Base-by-base conservation (phyloP, 352 stramenopile genomes). In the Globisporangium paddicum region DNA sequence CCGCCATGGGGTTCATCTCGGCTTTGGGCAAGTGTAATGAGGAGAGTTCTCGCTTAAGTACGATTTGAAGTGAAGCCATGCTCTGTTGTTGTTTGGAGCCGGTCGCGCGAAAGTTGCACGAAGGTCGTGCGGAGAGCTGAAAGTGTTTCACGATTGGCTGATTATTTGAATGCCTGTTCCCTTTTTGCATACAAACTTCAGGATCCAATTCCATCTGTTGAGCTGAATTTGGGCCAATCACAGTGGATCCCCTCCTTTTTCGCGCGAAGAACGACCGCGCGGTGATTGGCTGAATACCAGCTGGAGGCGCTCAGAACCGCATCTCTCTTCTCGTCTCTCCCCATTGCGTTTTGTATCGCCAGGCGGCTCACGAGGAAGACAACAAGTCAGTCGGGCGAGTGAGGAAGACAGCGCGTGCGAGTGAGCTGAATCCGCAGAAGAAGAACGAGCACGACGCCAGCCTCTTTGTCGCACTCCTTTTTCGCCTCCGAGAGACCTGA, bases 281-380 rank as follows among this genome's bases (percentile, higher is more conserved):
- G 14, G 3, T 42, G 37, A 42, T 42, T 42, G 37, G 37, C 37
- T 42, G 37, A 47, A 23, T 26, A 28, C 28, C n/a, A 23, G 41
- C 41, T 47, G n/a, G 18, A 2, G 0, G 6, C 41, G 19, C 5
- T 16, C n/a, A 47, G 41, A 47, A 47, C 41, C 41, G 41, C 41
- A 47, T 47, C 41, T 47, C 41, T 47, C 41, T n/a, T 16, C n/a
- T 47, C 41, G 41, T 47, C 41, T 47, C 40, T 46, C 41, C 23
- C 41, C 41, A n/a, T n/a, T n/a, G 18, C 41, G 26, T 13, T 26
- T 44, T 44, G 41, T n/a, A 47, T 26, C 13, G 41, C 19, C 4
- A 26, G 3, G 16, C 38, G 23, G 40, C 40, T 26, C 40, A 26
- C 40, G 40, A 26, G 16, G 38, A 23, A 47, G 41, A 26, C 41